Evolutionary conservation across 2,329 filamentous ascomycete genomes (phyloP).

Genomic region (Chaetomium sp.): DNA sequence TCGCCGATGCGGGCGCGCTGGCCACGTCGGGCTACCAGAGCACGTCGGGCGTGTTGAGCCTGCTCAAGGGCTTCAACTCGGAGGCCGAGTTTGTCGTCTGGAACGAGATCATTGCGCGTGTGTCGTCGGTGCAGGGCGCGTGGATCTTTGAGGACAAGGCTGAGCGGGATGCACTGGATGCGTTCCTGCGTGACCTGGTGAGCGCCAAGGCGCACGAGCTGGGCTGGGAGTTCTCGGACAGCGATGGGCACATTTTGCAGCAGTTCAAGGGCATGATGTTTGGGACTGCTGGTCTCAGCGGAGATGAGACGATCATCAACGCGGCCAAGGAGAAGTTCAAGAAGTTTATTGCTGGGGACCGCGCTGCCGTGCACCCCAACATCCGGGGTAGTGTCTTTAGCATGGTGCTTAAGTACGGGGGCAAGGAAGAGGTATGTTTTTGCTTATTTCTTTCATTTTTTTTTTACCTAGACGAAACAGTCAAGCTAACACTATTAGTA

Average conservation of each 20-base stretch:
- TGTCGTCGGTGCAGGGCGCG: conserved; percentile 71
- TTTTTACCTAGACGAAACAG: conserved; percentile 12
- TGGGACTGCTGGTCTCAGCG: conserved; percentile 70
- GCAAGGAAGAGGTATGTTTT: conserved; percentile 63
- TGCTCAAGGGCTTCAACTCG: conserved; percentile 77
- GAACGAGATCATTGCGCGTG: conserved; percentile 79
- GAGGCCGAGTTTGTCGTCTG: conserved; percentile 91
- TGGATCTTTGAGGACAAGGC: conserved; percentile 83
- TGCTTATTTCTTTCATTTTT: conserved; percentile 7
- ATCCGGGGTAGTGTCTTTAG: conserved; percentile 80
- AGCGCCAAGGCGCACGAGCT: conserved; percentile 75
- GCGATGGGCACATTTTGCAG: conserved; percentile 82
- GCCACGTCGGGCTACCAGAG: conserved; percentile 88
- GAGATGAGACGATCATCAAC: conserved; percentile 69
- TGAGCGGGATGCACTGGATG: conserved; percentile 67
- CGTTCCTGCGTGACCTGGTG: conserved; percentile 74
- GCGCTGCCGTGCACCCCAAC: conserved; percentile 81
- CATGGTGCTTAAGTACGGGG: conserved; percentile 77
- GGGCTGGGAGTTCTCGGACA: conserved; percentile 80
- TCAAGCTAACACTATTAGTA: conserved; percentile 46
- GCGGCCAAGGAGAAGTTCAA: conserved; percentile 86
- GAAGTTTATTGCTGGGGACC: conserved; percentile 75
- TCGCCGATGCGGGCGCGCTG: conserved; percentile 84
- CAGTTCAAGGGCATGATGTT: conserved; percentile 94
- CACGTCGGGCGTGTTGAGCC: conserved; percentile 79